These are phyloP conservation scores for Tricholoma flavovirens DNA, from an alignment of 768 basidiomycete species.

Conservation along the genomic window DNA sequence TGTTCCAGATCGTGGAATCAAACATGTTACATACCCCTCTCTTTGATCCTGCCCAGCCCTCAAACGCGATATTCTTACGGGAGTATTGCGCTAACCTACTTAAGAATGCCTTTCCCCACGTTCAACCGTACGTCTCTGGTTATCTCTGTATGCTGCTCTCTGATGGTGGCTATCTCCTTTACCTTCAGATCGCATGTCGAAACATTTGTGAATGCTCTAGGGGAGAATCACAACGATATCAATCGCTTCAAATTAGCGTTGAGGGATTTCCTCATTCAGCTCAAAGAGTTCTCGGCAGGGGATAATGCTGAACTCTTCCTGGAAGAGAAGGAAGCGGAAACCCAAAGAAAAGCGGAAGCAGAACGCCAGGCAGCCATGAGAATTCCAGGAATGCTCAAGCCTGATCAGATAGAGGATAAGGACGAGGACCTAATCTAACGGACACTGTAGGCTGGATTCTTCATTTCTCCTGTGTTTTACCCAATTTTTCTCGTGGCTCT, in stretches of 20 bases:
- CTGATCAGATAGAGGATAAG: slow-evolving; percentile 89
- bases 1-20: slow-evolving; percentile 89
- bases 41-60: slow-evolving; percentile 74
- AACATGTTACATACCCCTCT: slow-evolving; percentile 77
- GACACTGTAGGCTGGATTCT: slow-evolving; percentile 15
- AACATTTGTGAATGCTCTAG: slow-evolving; percentile 60
- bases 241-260: slow-evolving; percentile 91
- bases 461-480: slow-evolving; percentile 19
- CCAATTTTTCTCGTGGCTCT: slow-evolving; percentile 9
- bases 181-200: slow-evolving; percentile 53
- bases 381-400: slow-evolving; percentile 98
- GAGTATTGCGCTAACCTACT: slow-evolving; percentile 85
- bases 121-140: slow-evolving; percentile 60
- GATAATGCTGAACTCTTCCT: slow-evolving; percentile 90
- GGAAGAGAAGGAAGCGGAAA: slow-evolving; percentile 92
- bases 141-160: slow-evolving; percentile 8
- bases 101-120: slow-evolving; percentile 86
- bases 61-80: slow-evolving; percentile 75
- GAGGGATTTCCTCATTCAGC: slow-evolving; percentile 95
- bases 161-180: slow-evolving; percentile 3
- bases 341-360: slow-evolving; percentile 67
- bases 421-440: slow-evolving; percentile 66
- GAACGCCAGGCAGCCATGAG: slow-evolving; percentile 87
- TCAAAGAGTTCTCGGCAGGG: slow-evolving; percentile 90
- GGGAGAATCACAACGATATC: slow-evolving; percentile 72